These are phyloP conservation scores for Cardamine occulta DNA, from an alignment of 345 rosid species.

Conservation along the genomic window DNA sequence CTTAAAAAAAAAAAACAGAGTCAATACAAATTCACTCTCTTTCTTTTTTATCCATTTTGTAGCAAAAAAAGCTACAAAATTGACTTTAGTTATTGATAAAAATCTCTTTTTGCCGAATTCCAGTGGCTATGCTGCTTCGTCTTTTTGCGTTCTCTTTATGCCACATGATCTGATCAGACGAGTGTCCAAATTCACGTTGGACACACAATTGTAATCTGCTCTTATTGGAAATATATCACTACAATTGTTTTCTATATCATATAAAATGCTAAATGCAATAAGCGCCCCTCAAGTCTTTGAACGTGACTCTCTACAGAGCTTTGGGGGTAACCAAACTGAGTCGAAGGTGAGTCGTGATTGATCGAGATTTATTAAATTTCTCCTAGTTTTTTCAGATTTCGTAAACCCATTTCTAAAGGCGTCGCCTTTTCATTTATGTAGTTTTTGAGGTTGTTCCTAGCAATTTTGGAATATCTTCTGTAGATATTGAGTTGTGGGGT, in stretches of 20 bases:
- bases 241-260: background rate
- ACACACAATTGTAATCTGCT: constrained; percentile 39
- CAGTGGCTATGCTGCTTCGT: constrained; percentile 34
- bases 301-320: background rate
- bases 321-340: constrained; percentile 9
- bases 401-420: constrained; percentile 20
- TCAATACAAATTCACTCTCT: constrained; percentile 12
- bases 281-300: constrained; percentile 1
- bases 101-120: background rate
- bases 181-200: constrained; percentile 36
- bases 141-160: constrained; percentile 16
- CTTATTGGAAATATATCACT: background rate
- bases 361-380: background rate
- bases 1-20: background rate
- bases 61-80: constrained; percentile 21
- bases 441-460: background rate
- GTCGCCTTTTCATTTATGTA: background rate
- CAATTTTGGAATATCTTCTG: background rate
- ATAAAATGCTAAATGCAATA: background rate
- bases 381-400: background rate
- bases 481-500: constrained; percentile 21
- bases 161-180: constrained; percentile 42
- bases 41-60: background rate
- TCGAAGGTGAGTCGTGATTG: constrained; percentile 30
- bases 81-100: constrained; percentile 18